Evolutionary conservation across 208 protist genomes (phyloP), one percentile per base, ranked within the genome.

Genomic region (Acanthamoeba rhysodes): DNA sequence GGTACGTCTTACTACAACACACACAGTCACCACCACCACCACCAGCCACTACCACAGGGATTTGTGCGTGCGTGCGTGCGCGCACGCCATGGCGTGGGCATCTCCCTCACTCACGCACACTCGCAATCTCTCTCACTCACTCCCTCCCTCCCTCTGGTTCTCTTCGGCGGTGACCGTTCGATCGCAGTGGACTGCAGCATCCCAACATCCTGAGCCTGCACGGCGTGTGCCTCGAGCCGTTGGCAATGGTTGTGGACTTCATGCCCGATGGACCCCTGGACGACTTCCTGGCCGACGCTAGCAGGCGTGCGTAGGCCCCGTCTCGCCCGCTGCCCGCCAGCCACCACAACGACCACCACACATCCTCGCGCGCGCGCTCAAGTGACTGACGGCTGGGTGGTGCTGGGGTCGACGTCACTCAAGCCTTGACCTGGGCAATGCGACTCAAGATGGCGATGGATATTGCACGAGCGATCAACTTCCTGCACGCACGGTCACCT

Each of bases 371-470:
- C n/a, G n/a, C n/a, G n/a, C n/a, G n/a, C n/a, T n/a, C n/a, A n/a
- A n/a, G n/a, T n/a, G n/a, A n/a, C n/a, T n/a, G n/a, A n/a, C n/a
- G n/a, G n/a, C n/a, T n/a, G n/a, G n/a, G n/a, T n/a, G n/a, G n/a
- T n/a, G n/a, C n/a, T n/a, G n/a, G n/a, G n/a, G n/a, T n/a, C n/a
- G n/a, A 87, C 24, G 78, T 53, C 32, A 12, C 24, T 32, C 27
- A n/a, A 55, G 41, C 82, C 68, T 76, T 90, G 82, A 62, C 34
- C 16, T 90, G 82, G 82, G 12, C 27, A 10, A 62, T 90, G 34
- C 82, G 82, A 50, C 18, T 90, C 41, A 62, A 90, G 45, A 90
- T 90, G n/a, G 82, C 82, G 20, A 64, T 90, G 82, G 45, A 90
- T 20, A 62, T 90, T 37, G 82, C 82, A 32, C 82, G 82, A 14